Conservation (phyloP, 2,329 filamentous ascomycete genomes). For the Bipolaris gigantea region DNA sequence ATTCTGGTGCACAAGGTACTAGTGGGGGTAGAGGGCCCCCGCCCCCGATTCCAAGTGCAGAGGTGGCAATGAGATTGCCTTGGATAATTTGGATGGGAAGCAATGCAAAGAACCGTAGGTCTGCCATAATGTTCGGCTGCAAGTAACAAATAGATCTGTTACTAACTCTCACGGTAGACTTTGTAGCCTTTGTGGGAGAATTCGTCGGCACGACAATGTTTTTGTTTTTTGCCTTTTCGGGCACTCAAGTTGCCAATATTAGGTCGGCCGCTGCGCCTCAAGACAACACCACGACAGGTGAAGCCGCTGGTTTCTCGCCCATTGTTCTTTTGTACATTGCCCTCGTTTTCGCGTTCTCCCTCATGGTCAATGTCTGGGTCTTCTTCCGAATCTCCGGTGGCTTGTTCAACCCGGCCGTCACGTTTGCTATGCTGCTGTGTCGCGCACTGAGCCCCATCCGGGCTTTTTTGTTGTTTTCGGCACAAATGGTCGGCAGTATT, state of each 20-base stretch:
- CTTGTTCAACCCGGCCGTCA: slow-evolving; percentile 38
- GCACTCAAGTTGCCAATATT: slow-evolving; percentile 53
- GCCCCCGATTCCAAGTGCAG: slow-evolving; percentile 31
- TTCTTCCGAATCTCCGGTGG: slow-evolving; percentile 45
- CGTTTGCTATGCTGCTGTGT: slow-evolving; percentile 41
- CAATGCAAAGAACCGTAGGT: slow-evolving; percentile 42
- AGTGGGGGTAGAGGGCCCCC: slow-evolving; percentile 25
- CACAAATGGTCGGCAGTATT: slow-evolving; percentile 51
- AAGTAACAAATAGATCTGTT: background rate
- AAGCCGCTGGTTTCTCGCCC: slow-evolving; percentile 50
- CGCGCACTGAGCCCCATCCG: slow-evolving; percentile 49
- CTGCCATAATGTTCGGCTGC: background rate
- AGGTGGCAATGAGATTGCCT: slow-evolving; percentile 43
- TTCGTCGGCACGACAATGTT: slow-evolving; percentile 52
- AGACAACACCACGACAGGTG: slow-evolving; percentile 49
- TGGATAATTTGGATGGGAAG: slow-evolving; percentile 45
- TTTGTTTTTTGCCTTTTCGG: slow-evolving; percentile 50
- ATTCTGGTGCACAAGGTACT: slow-evolving; percentile 11
- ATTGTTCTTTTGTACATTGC: slow-evolving; percentile 46
- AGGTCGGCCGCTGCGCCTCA: slow-evolving; percentile 46
- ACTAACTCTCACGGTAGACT: slow-evolving; percentile 22
- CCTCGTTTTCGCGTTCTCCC: slow-evolving; percentile 41
- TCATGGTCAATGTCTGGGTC: slow-evolving; percentile 47
- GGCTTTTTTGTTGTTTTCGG: slow-evolving; percentile 48
- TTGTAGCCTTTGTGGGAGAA: slow-evolving; percentile 53